Percentiles rank a stretch among this genome's conserved stretches.
Conservation (phyloP, 2,329 filamentous ascomycete genomes). For the Xylariaceae sp. region DNA sequence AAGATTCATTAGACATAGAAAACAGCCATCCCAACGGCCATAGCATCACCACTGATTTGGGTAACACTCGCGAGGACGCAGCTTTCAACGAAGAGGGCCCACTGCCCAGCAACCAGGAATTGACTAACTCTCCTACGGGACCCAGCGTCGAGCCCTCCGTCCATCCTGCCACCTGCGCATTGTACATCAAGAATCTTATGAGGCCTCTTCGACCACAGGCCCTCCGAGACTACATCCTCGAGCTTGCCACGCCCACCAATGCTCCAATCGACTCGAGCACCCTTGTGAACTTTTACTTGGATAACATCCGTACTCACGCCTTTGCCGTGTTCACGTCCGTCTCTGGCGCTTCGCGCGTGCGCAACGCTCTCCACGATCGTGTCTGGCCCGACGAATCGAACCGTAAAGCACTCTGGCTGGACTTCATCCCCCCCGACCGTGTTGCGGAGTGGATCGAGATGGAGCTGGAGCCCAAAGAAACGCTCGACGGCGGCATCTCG, state of each 20-base stretch:
- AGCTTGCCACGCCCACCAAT: slow-evolving; percentile 60
- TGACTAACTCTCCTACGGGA: slow-evolving; percentile 15
- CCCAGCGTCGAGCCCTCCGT: slow-evolving; percentile 51
- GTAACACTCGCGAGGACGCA: too few relatives aligned
- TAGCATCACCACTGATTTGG: too few relatives aligned
- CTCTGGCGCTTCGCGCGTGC: slow-evolving; percentile 70
- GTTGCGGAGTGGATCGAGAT: slow-evolving; percentile 69
- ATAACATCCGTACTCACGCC: slow-evolving; percentile 82
- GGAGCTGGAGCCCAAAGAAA: slow-evolving; percentile 45
- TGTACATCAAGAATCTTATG: slow-evolving; percentile 91
- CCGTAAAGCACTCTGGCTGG: slow-evolving; percentile 79
- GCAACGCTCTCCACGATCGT: slow-evolving; percentile 69
- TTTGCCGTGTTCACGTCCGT: slow-evolving; percentile 69
- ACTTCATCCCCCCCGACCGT: slow-evolving; percentile 78
- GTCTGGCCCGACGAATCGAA: slow-evolving; percentile 86
- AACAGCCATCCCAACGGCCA: too few relatives aligned
- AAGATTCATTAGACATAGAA: too few relatives aligned
- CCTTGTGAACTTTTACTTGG: slow-evolving; percentile 71
- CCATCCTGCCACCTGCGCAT: slow-evolving; percentile 68
- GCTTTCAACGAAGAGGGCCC: too few relatives aligned
- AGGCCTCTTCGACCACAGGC: slow-evolving; percentile 69
- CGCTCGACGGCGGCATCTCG: slow-evolving; percentile 39
- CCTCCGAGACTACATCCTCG: slow-evolving; percentile 65
- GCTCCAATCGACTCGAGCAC: slow-evolving; percentile 48
- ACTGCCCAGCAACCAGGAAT: too few relatives aligned